These are phyloP conservation scores for Chalciporus sphaerocephalus DNA, from an alignment of 768 basidiomycete genomes.

Conservation along the genomic window DNA sequence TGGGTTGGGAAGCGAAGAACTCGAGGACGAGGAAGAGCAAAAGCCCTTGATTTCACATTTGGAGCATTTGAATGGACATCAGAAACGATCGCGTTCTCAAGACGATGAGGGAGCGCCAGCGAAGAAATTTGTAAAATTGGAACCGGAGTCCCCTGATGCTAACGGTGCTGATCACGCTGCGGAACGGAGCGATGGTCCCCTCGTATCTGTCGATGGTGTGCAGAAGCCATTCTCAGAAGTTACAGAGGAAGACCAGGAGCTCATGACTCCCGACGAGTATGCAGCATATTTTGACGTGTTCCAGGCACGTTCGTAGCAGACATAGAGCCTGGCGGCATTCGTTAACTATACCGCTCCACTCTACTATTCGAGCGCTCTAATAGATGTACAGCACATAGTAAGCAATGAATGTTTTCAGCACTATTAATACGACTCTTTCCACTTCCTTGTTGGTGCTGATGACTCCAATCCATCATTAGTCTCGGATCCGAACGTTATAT, in stretches of 20 bases:
- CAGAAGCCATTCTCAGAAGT: conserved; percentile 72
- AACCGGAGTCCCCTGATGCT: conserved; percentile 26
- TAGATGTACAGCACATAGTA: conserved; percentile 15
- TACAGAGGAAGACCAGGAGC: conserved; percentile 87
- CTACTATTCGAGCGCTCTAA: conserved; percentile 4
- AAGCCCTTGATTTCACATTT: conserved; percentile 65
- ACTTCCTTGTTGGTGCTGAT: too few relatives aligned
- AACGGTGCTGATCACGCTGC: conserved; percentile 6
- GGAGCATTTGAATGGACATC: conserved; percentile 65
- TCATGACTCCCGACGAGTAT: conserved; percentile 94
- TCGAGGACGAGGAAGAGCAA: conserved; percentile 67
- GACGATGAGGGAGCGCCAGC: conserved; percentile 48
- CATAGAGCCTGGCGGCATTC: background rate
- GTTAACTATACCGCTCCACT: conserved; percentile 12
- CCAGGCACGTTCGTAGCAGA: conserved; percentile 38
- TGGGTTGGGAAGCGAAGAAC: conserved; percentile 48
- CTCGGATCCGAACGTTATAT: too few relatives aligned
- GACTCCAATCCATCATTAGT: too few relatives aligned
- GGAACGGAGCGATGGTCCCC: conserved; percentile 32
- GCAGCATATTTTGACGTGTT: conserved; percentile 72
- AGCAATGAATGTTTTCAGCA: background rate
- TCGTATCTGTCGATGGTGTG: conserved; percentile 73
- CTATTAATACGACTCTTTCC: too few relatives aligned
- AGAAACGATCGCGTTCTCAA: conserved; percentile 66
- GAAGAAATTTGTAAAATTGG: conserved; percentile 43